These are phyloP conservation scores for Colletotrichum salicis DNA, from an alignment of 2,329 filamentous ascomycete genomes.

Conservation along the genomic window DNA sequence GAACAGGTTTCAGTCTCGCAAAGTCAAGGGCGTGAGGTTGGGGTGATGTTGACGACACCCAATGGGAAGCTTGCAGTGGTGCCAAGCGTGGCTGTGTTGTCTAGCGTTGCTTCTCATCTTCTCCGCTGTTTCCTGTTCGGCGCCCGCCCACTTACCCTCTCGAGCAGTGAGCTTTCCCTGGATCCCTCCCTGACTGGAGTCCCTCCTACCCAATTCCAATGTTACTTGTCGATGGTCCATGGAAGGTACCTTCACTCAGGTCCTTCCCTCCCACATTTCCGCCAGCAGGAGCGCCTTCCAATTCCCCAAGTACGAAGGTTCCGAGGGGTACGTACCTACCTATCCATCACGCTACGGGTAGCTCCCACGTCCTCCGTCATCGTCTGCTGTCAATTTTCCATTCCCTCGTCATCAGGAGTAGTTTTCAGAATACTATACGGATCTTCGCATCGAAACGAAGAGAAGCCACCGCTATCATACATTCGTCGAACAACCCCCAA, in stretches of 20 bases:
- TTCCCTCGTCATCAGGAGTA: no score
- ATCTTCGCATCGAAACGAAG: neutral
- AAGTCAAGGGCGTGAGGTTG: slow-evolving; percentile 10
- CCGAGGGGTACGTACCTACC: no score
- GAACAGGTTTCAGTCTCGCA: slow-evolving; percentile 30
- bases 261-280: slow-evolving; percentile 11
- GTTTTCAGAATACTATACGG: no score
- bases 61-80: slow-evolving; percentile 11
- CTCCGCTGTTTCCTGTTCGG: slow-evolving; percentile 29
- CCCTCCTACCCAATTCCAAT: no score
- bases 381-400: neutral
- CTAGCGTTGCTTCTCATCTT: slow-evolving; percentile 31
- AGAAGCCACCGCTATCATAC: neutral
- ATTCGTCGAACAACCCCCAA: neutral
- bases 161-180: neutral
- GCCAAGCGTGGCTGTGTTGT: slow-evolving; percentile 36
- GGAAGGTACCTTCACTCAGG: neutral
- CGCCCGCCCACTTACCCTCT: neutral
- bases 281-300: neutral
- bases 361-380: neutral
- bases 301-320: no score
- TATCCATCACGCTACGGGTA: no score
- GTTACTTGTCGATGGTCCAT: no score
- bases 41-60: slow-evolving; percentile 1
- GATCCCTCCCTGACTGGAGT: neutral